Evolutionary conservation across 1,139 yeast genomes (phyloP).

Genomic region (Blastobotrys illinoisensis): DNA sequence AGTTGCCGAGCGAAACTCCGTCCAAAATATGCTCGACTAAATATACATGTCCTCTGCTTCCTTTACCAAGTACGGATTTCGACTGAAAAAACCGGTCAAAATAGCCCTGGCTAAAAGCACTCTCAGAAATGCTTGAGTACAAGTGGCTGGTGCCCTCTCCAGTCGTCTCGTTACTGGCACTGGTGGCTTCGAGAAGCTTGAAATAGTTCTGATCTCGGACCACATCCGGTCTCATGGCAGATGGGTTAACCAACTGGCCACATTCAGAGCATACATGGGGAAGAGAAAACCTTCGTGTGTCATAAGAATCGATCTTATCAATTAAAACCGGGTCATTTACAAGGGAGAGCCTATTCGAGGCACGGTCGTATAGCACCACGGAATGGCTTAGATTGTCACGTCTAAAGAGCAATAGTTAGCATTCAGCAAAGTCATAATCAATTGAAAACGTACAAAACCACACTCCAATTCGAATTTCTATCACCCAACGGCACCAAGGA

Average conservation of each 20-base stretch:
- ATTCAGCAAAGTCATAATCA: neutral
- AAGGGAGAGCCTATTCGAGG: slow-evolving; percentile 27
- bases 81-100: slow-evolving; percentile 59
- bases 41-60: slow-evolving; percentile 79
- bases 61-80: slow-evolving; percentile 57
- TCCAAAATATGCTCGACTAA: slow-evolving; percentile 76
- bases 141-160: neutral
- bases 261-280: slow-evolving; percentile 23
- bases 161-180: neutral
- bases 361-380: slow-evolving; percentile 30
- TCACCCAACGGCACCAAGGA: slow-evolving; percentile 29
- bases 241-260: slow-evolving; percentile 20
- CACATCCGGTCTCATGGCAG: slow-evolving; percentile 7
- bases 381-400: slow-evolving; percentile 30
- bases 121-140: slow-evolving; percentile 20
- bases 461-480: slow-evolving; percentile 23
- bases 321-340: slow-evolving; percentile 23
- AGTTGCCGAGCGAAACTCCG: slow-evolving; percentile 65
- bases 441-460: slow-evolving; percentile 28
- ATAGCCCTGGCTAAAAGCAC: slow-evolving; percentile 66
- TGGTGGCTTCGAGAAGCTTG: slow-evolving; percentile 18
- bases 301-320: neutral
- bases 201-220: slow-evolving; percentile 28
- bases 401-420: slow-evolving; percentile 13
- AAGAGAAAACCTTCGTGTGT: neutral